Evolutionary conservation across 352 stramenopile species (phyloP), one percentile per base, ranked within the genome.

Genomic region (Pilasporangium apinafurcum): DNA sequence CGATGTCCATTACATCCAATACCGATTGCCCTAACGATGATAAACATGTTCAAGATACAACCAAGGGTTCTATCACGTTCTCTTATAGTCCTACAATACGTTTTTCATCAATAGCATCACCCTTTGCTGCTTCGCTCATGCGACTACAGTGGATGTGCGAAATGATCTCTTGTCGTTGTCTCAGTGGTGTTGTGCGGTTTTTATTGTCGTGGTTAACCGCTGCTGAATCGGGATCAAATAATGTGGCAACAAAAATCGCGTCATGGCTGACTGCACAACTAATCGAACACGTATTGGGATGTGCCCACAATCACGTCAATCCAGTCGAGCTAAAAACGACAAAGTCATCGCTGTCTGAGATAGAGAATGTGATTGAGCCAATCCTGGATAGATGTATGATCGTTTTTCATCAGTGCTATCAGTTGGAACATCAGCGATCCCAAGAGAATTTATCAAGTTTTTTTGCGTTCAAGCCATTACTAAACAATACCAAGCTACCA

Each of bases 201-300:
- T 17, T 56, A 20, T 25, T 56, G 20, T 33, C 34, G 5, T 45
- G 41, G 48, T 13, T 17, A 2, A 12, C 12, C 8, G 29, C 17
- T 16, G 25, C 5, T 30, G 18, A 14, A 20, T 16, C 10, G 45
- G 34, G n/a, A n/a, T n/a, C n/a, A n/a, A n/a, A n/a, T n/a, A n/a
- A n/a, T n/a, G n/a, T n/a, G n/a, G n/a, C n/a, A n/a, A n/a, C n/a
- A 46, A 21, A 36, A 47, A 48, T 76, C 0, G 62, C 51, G 0
- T 72, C 59, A 12, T 84, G 75, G 72, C 59, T 87, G 0, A 56
- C 64, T 5, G 75, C 63, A 18, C 66, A 57, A 4, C 20, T 80
- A 4, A 29, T 87, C 22, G 25, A 44, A 3, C 34, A 56, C n/a
- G 53, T 63, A 1, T 59, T 87, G n/a, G 28, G 49, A 27, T 30